A percentile compares a stretch with the other conserved stretches of the same genome.
Conservation (phyloP, 306 rosid genomes). For the Cicer judaicum region DNA sequence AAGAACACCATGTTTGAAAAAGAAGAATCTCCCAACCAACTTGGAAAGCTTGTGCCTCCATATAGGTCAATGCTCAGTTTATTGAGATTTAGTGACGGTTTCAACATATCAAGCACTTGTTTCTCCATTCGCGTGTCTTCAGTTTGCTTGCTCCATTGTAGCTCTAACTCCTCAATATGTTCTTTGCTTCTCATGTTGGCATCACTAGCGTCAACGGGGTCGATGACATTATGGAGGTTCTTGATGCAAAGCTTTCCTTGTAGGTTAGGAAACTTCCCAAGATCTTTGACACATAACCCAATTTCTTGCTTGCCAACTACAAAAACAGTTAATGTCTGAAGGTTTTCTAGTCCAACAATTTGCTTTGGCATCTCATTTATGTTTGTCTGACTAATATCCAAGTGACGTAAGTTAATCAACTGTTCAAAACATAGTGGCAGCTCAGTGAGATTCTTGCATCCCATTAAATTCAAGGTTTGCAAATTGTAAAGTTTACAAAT, state of each 20-base stretch:
- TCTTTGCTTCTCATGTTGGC: background rate
- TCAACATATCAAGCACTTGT: constrained; percentile 2
- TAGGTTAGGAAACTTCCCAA: background rate
- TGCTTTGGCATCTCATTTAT: constrained; percentile 2
- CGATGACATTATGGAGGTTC: constrained; percentile 9
- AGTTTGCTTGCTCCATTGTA: background rate
- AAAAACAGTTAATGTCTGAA: constrained; percentile 9
- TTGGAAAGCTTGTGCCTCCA: constrained; percentile 28
- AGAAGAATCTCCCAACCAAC: constrained; percentile 19
- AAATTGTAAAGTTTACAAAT: background rate
- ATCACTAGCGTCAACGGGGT: background rate
- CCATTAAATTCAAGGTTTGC: background rate
- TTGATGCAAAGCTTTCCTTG: background rate
- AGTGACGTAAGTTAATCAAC: constrained; percentile 2
- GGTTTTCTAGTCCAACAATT: background rate
- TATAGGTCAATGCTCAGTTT: background rate
- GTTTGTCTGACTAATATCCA: fast-evolving
- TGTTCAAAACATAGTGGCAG: background rate
- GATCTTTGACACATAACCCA: background rate
- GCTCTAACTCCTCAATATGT: background rate
- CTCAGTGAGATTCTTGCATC: background rate
- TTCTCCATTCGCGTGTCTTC: background rate
- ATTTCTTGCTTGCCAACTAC: background rate
- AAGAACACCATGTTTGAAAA: constrained; percentile 16
- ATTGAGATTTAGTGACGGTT: background rate